Evolutionary conservation across 2,329 filamentous ascomycete species (phyloP), one percentile per base, ranked within the genome.

Genomic region (Macrophomina tecta): DNA sequence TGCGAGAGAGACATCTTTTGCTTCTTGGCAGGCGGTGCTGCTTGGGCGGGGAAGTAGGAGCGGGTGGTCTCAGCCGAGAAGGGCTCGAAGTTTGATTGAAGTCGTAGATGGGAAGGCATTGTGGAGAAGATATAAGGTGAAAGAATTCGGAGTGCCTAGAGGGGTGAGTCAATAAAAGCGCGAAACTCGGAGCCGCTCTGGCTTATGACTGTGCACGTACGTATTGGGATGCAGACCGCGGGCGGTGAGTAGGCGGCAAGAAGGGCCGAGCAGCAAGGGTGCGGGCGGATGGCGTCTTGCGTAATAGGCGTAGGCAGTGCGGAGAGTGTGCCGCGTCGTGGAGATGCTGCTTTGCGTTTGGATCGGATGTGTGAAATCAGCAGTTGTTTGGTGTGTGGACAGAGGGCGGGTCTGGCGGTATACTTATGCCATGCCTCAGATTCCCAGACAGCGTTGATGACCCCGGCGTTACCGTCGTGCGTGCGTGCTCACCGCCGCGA

Each of bases 1-100:
- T 97, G 93, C 34, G 94, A 96, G 84, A 98, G 91, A 79, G 91
- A 96, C 95, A 98, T 98, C 83, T 91, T 94, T 82, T 93, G 91
- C 83, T 91, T 83, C 79, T 83, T 83, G 70, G 80, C 77, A 67
- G 82, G 79, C 69, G 80, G 79, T 63, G 78, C 73, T 18, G 36
- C 28, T 45, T 45, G 42, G 36, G 73, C 71, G 60, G 68, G 53
- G 73, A 79, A 77, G 78, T 78, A 72, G 62, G 78, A 78, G 75
- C 80, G 79, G 64, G 78, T 78, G 51, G 78, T 80, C 75, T 82
- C 77, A 65, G 80, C 80, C 51, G 76, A 75, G 71, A 83, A 73
- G 64, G 82, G 81, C 73, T 82, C 81, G 70, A 83, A 82, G 68
- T 75, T 72, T 58, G 78, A 77, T 77, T 84, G 81, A 60, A 80